phyloP scores from a whole-genome alignment of 208 protist genomes.

The Trypanosoma lewisi region DNA sequence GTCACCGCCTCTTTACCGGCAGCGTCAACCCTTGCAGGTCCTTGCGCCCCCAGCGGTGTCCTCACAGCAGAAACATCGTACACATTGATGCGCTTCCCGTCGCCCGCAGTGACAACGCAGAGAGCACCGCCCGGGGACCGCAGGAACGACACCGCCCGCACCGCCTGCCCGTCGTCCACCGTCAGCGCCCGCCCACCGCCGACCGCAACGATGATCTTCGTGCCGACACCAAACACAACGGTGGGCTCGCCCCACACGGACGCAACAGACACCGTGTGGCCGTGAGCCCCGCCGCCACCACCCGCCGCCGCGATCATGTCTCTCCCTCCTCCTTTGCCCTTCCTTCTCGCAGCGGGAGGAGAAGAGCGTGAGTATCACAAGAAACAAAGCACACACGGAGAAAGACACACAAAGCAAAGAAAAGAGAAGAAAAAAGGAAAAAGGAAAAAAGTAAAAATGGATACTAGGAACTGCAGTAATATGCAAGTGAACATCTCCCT shows the following conservation, averaged over 20 bases:
- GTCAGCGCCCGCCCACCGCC: constrained; percentile 30
- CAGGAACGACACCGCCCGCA: constrained; percentile 65
- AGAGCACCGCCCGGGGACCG: constrained; percentile 49
- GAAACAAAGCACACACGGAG: not conserved
- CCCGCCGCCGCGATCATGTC: not conserved
- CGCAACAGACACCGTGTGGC: constrained; percentile 12
- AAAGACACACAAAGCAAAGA: not conserved
- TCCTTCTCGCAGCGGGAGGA: not conserved
- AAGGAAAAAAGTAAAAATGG: not conserved
- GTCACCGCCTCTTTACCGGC: constrained; percentile 12
- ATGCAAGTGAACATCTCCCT: too few relatives aligned
- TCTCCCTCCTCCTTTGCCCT: not conserved
- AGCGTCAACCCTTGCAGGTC: not conserved
- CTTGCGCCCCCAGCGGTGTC: constrained; percentile 8
- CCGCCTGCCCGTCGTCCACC: constrained; percentile 70
- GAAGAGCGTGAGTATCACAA: constrained; percentile 1
- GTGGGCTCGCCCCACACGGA: constrained; percentile 27
- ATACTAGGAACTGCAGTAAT: too few relatives aligned
- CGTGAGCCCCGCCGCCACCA: not conserved
- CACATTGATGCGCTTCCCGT: constrained; percentile 78
- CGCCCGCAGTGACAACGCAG: constrained; percentile 72
- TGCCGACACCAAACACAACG: constrained; percentile 51
- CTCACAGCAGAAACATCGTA: constrained; percentile 52
- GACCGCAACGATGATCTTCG: constrained; percentile 54
- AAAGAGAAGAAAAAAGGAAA: not conserved